phyloP scores from a whole-genome alignment of 73 alveolate species.

The Symbiodinium pilosum region DNA sequence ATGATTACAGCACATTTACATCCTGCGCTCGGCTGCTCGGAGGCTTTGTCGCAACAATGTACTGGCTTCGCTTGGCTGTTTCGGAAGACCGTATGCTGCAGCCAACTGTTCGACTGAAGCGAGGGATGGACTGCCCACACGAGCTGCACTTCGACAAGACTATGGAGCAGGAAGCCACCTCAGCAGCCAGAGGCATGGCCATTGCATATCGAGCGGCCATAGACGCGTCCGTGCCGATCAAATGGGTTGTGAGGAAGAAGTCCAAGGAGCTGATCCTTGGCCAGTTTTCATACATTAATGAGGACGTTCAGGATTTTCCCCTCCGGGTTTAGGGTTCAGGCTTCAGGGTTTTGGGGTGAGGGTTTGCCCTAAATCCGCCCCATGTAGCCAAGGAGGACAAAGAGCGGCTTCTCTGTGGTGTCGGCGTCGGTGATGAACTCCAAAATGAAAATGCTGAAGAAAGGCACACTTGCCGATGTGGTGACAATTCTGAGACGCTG shows the following conservation, averaged over 20 bases:
- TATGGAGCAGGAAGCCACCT: not conserved
- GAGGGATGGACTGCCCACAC: not conserved
- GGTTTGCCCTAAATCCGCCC: too few species aligned
- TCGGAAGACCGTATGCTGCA: not conserved
- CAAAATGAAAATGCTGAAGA: not conserved
- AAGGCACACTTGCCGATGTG: not conserved
- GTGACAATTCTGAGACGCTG: not conserved
- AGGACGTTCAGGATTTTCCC: too few species aligned
- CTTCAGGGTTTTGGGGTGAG: too few species aligned
- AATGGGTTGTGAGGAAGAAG: not conserved
- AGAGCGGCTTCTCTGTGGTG: not conserved
- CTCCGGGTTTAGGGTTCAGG: too few species aligned
- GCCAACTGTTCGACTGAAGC: not conserved
- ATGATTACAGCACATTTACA: not conserved
- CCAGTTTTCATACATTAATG: not conserved
- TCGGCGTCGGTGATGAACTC: not conserved
- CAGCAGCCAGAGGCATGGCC: not conserved
- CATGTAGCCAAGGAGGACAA: not conserved
- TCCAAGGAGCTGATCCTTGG: not conserved
- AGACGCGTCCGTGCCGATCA: not conserved
- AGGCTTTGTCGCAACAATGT: not conserved
- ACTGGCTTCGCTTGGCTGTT: not conserved
- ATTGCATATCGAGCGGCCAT: not conserved
- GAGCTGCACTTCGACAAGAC: slow-evolving; percentile 3
- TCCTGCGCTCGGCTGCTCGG: not conserved